phyloP scores from a whole-genome alignment of 179 eudicot species.

The Drosera spatulata region DNA sequence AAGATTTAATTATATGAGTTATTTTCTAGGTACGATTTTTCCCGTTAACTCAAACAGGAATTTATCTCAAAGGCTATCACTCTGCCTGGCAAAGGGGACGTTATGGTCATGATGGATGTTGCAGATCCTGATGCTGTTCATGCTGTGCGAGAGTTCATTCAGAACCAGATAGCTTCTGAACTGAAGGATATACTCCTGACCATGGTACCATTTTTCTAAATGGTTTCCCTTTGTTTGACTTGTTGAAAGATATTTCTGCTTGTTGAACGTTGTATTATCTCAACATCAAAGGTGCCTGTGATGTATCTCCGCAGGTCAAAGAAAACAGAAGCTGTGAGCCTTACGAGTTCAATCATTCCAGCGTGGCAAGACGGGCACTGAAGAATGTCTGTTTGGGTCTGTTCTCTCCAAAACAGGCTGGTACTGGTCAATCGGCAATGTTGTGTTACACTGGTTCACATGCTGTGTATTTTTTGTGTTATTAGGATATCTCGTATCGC shows the following conservation, averaged over 20 bases:
- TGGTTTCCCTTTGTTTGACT: neutral
- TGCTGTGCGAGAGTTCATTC: constrained; percentile 72
- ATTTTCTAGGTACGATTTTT: neutral
- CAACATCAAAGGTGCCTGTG: neutral
- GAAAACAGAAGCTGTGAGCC: constrained; percentile 67
- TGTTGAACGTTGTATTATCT: too few species aligned
- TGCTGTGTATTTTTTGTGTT: constrained; percentile 7
- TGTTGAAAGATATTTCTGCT: too few species aligned
- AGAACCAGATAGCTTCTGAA: constrained; percentile 79
- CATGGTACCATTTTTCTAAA: constrained; percentile 27
- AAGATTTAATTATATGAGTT: too few species aligned
- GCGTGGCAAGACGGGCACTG: constrained; percentile 81
- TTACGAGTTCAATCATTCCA: constrained; percentile 63
- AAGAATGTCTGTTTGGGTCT: constrained; percentile 81
- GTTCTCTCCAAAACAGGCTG: neutral
- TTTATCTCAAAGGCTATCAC: constrained; percentile 83
- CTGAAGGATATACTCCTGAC: constrained; percentile 46
- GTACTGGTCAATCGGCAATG: too few species aligned
- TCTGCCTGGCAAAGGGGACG: constrained; percentile 88
- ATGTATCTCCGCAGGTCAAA: constrained; percentile 36
- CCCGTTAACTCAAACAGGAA: constrained; percentile 33
- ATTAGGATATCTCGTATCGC: constrained; percentile 78
- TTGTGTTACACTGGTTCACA: neutral
- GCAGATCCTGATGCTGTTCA: constrained; percentile 99
- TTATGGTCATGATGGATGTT: constrained; percentile 95